Evolutionary conservation across 768 basidiomycete genomes (phyloP), one percentile per base, ranked within the genome.

Genomic region (Mycena crocata): DNA sequence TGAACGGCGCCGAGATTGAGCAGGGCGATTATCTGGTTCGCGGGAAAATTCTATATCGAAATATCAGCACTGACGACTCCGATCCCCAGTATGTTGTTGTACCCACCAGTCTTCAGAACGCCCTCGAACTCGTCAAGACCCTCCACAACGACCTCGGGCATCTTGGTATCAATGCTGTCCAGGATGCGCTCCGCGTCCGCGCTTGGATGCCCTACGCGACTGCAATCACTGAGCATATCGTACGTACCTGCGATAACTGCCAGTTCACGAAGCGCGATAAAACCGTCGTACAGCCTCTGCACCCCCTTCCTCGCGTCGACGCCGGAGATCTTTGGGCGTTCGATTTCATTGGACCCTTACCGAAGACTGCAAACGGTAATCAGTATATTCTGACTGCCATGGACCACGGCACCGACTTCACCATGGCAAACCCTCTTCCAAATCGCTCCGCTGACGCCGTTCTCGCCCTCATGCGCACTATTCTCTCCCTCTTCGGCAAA

Each of bases 261-360:
- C 72, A 73, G 30, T 73, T 71, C 55, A 60, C 57, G 13, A 67
- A 69, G 46, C 68, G 64, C 3, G 64, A 68, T 35, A n/a, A 59
- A 32, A 10, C 49, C 6, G 34, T 45, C 9, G 44, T 50, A 10
- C 72, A 73, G 63, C 68, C 68, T 2, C 60, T 73, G n/a, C 71
- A 70, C 40, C 72, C 70, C 3, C 51, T 73, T 26, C 72, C 72
- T 21, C 68, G 68, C 28, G 48, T 64, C 30, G 63, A 64, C 19
- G 70, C 68, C 34, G 62, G 68, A 14, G 68, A 71, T 49, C 40
- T 66, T 19, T 71, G 70, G 68, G 50, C 72, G 1, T 71, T 71
- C 50, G 68, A 73, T 34, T 73, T 72, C 35, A 54, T 73, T 35
- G 72, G 72, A 8, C 68, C 72, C 5, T 60, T 73, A 4, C 63